Base-by-base conservation (phyloP, 306 rosid genomes). In the Inga laurina region DNA sequence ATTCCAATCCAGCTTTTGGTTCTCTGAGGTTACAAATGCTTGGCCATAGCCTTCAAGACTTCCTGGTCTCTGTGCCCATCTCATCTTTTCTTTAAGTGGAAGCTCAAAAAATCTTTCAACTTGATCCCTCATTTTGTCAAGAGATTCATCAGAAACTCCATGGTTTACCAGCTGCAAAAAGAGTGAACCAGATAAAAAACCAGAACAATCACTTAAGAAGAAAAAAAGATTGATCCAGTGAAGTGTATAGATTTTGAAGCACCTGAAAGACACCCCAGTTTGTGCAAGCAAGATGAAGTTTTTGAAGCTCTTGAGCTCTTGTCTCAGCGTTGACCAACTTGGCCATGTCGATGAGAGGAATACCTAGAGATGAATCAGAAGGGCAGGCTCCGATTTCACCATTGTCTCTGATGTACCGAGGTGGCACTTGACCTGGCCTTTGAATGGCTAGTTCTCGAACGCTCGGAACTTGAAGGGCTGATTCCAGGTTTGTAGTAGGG, bases 31-130 rank as follows among this genome's bases (percentile, higher is more conserved):
- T 21, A 89, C 90, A 84, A 89, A 86, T 80, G 87, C 87, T 81
- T 89, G 90, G 56, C 92, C 90, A 86, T 86, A 86, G 18, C 90
- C 90, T 84, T 87, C 86, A 69, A 87, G 84, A 49, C 84, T 85
- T 80, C 87, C 90, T 82, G 87, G 72, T 74, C 74, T 82, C 76
- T 89, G 90, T 64, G 92, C 90, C 75, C 83, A 82, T 77, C 56
- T 21, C 44, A 69, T 80, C 45, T 87, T 87, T 84, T 86, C 86
- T 45, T 85, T 54, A 41, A 62, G 77, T 56, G 88, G 90, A 8
- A 89, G 88, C 61, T 82, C 86, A 14, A 86, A 89, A 82, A 89
- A 87, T 49, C 75, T 54, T 73, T 78, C n/a, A 70, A 87, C 90
- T 80, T 82, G 81, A 34, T 85, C 70, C 78, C 37, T 61, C 87